phyloP scores from a whole-genome alignment of 2,329 filamentous ascomycete genomes.

The Arthrobotrys musiformis region DNA sequence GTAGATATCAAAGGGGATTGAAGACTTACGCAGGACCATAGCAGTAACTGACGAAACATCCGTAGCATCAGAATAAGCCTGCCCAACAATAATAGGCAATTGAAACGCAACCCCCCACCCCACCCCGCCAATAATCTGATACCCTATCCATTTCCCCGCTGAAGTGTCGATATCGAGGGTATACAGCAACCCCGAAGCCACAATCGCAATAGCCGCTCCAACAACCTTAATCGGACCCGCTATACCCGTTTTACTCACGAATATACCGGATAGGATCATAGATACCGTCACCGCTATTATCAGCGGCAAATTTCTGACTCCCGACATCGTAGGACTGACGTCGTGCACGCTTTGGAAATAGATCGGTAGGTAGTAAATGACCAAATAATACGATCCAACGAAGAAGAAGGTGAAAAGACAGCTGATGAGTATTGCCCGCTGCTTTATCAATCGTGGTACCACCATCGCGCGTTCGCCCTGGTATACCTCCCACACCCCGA shows the following conservation, averaged over 20 bases:
- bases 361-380: conserved; percentile 67
- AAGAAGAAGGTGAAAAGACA: conserved; percentile 64
- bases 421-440: conserved; percentile 65
- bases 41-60: conserved; percentile 57
- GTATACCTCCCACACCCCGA: conserved; percentile 63
- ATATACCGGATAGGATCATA: conserved; percentile 66
- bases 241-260: conserved; percentile 70
- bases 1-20: conserved; percentile 65
- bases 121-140: conserved; percentile 64
- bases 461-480: conserved; percentile 68
- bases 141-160: conserved; percentile 64
- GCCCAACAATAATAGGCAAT: conserved; percentile 67
- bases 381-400: conserved; percentile 65
- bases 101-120: conserved; percentile 72
- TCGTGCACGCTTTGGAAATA: conserved; percentile 70
- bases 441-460: conserved; percentile 64
- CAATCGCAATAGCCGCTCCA: conserved; percentile 65
- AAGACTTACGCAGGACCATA: conserved; percentile 63
- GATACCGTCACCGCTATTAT: conserved; percentile 67
- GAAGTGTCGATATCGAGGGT: conserved; percentile 64
- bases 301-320: conserved; percentile 69
- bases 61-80: conserved; percentile 60
- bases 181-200: conserved; percentile 69
- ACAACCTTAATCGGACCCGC: conserved; percentile 71
- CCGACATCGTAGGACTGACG: conserved; percentile 67